Base-by-base conservation (phyloP, 2,329 filamentous ascomycete species). In the Ramichloridium luteum region DNA sequence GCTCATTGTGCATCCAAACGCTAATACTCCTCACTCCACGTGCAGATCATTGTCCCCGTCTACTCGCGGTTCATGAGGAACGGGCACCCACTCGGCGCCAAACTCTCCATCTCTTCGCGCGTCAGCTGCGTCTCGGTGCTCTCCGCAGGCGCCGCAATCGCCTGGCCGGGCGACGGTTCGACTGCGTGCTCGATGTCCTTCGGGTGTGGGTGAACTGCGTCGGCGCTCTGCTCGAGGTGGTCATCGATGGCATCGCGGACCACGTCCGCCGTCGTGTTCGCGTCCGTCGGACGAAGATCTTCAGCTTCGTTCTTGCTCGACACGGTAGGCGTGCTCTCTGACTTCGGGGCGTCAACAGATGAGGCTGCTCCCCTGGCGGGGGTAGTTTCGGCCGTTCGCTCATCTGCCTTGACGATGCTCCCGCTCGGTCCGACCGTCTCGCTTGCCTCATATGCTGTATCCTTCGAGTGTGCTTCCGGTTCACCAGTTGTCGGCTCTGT, bases 61-160 rank as follows among this genome's bases (percentile, higher is more conserved):
- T 36, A 58, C 44, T 57, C 55, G 16, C 50, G 35, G 35, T 58
- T 58, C 55, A 56, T 55, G 32, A 59, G 33, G 20, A 57, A 53
- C 11, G 54, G 54, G 33, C 53, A 56, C 37, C 58, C 55, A 2
- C 31, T 36, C 3, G 41, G 31, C 9, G 37, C 38, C 25, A 54
- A 40, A 23, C 31, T 38, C 31, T 51, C 53, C 57, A 60, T 59
- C 44, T 60, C 57, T 40, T 55, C 49, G 30, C 54, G 48, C 28
- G 56, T 55, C 39, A 46, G 16, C 27, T 39, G 45, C 16, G 52
- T 51, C 46, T 58, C 55, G 17, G 53, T 42, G 15, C 45, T 47
- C 14, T 39, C 36, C 6, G 50, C 39, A 11, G 47, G 38, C n/a
- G 47, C 45, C 4, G 48, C 57, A 10, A 57, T 52, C 13, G 55